Base-by-base conservation (phyloP, 148 eudicot species). In the Mesembryanthemum crystallinum region DNA sequence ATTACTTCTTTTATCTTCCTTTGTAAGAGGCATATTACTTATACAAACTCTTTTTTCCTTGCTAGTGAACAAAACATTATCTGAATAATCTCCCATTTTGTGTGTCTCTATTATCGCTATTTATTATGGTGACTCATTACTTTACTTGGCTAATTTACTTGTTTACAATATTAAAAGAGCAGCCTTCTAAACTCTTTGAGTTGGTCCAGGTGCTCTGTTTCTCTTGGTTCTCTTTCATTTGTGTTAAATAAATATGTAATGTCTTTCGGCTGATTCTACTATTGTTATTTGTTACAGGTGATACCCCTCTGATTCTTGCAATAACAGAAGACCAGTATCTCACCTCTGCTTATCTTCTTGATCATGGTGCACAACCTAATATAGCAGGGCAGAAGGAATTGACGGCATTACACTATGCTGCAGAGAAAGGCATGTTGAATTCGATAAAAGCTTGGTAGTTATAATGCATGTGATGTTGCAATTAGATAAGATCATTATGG, bases 321-420 rank as follows among this genome's bases (percentile, higher is more conserved):
- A 29, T 8, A 47, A 1, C 14, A n/a, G 35, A 49, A 7, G 39
- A 49, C 59, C 73, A 69, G 59, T 69, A 69, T 69, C 73, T 45
- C 73, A 69, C 73, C 59, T 25, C 24, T 69, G 39, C 35, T 47
- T 51, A 29, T 49, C 73, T 69, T 28, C 58, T 69, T 17, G 15
- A 69, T 47, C 59, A 69, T 47, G 73, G 73, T 24, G 73, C 73
- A 47, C 60, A 47, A 69, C 57, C 39, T 25, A 69, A 69, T 28
- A 29, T 45, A 5, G 58, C 73, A 69, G 27, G 24, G 59, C 10
- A 47, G 0, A 49, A 69, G 4, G 59, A 55, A 69, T 5, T 47
- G 57, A 49, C 73, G 14, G 52, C 73, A 47, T 49, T 69, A 52
- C 73, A 69, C 25, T 25, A 3, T 69, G 73, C 73, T 49, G 73